Base-by-base conservation (phyloP, 2,329 filamentous ascomycete genomes). In the Sporothrix sp. region DNA sequence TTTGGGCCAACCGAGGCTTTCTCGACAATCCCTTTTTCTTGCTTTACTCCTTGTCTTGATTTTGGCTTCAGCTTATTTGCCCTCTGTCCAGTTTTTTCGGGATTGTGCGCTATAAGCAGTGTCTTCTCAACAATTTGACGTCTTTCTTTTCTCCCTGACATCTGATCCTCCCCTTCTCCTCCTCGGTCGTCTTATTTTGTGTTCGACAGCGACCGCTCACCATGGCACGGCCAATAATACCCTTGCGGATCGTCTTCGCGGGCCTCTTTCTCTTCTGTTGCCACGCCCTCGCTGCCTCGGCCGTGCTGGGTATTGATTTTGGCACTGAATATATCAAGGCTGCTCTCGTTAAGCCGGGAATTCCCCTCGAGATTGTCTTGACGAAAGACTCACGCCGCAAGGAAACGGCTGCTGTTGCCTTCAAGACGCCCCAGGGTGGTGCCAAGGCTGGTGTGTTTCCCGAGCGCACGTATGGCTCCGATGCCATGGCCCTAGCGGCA, bases 261-360 rank as follows among this genome's bases (percentile, higher is more conserved):
- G 59, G 66, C 54, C 56, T 70, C 45, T 65, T 73, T 52, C 58
- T 73, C 49, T 71, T 73, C 54, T 67, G 68, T 25, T 62, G 68
- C 40, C 67, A 78, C 57, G 75, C 74, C 37, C 69, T 75, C 37
- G 77, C 76, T 23, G 69, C 70, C 45, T 72, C 87, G 8, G 87
- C 88, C 48, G 90, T 97, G 16, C 74, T 98, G 20, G 93, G 93
- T 56, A 79, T 98, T 61, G 93, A 98, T 68, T 76, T 98, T 50
- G 93, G 93, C 59, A 96, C 93, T 51, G 88, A 95, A 66, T 96
- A 95, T 71, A 86, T 98, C 71, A 98, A 97, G 73, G 91, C 91
- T 25, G 83, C 87, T 13, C 79, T 98, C 37, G 91, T 98, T 55
- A 97, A 97, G 71, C 93, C 93, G 2, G 93, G 93, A 54, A 91